These are phyloP conservation scores for Colletotrichum agaves DNA, from an alignment of 2,329 filamentous ascomycete genomes.

Conservation along the genomic window DNA sequence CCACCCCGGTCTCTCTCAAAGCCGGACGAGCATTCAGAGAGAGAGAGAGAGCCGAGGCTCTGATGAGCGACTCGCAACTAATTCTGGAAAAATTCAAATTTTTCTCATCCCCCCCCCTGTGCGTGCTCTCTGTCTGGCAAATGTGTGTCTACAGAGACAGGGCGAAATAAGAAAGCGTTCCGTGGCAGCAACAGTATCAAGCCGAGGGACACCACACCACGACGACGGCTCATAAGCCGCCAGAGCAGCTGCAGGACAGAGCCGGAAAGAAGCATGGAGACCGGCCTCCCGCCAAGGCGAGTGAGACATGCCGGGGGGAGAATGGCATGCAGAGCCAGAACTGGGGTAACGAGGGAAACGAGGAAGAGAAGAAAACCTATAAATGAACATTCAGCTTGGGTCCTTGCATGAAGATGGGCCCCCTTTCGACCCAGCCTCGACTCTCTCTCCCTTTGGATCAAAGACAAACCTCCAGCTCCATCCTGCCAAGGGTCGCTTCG, in stretches of 20 bases:
- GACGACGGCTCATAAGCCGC: conserved; percentile 8
- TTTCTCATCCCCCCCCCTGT: not conserved
- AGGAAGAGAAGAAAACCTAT: conserved; percentile 33
- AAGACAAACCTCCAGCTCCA: conserved; percentile 19
- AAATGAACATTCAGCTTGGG: conserved; percentile 22
- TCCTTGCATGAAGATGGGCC: conserved; percentile 7
- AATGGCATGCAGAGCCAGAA: conserved; percentile 29
- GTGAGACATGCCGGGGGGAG: conserved; percentile 25
- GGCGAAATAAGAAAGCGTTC: conserved; percentile 19
- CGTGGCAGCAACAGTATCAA: conserved; percentile 29
- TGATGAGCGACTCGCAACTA: not conserved
- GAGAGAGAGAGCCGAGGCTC: not conserved
- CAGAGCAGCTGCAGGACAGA: not conserved
- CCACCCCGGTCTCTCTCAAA: conserved; percentile 13
- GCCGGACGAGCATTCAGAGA: not conserved
- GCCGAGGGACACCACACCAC: conserved; percentile 17
- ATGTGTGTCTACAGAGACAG: conserved; percentile 21
- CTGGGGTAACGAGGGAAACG: conserved; percentile 31
- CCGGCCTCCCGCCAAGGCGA: not conserved
- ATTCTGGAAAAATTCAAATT: not conserved
- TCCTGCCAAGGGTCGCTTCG: conserved; percentile 5
- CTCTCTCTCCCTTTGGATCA: conserved; percentile 20
- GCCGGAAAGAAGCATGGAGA: not conserved
- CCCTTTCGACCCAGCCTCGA: not conserved
- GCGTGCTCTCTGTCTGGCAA: not conserved